Evolutionary conservation across 192 early-diverging fungal species (phyloP), one percentile per base, ranked within the genome.

Genomic region (Podila epicladia): DNA sequence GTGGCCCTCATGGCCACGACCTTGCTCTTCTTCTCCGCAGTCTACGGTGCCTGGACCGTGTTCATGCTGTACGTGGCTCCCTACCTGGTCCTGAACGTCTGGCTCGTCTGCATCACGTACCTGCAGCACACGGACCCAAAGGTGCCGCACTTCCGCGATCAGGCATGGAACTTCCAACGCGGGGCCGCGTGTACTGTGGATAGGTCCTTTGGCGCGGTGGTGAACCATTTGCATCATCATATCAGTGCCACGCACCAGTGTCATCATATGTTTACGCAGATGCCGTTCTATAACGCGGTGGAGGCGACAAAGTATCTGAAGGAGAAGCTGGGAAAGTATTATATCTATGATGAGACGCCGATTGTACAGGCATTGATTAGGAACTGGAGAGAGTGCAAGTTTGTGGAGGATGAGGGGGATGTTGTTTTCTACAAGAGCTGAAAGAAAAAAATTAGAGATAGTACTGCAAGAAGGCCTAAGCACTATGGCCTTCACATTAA

Each of bases 201-300:
- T 82, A 93, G 96, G 55, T 92, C 93, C 73, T 97, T 90, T 75
- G 96, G 97, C 24, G 82, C 95, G 72, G 86, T 98, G 64, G 92
- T 97, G 78, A 76, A 89, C 73, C 80, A 89, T 74, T 91, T 94
- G 75, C 84, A 92, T 72, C 92, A 92, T 74, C 87, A 90, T 53
- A n/a, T n/a, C n/a, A n/a, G n/a, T n/a, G 94, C 96, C 82, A 94
- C 95, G 8, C 96, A 98, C 72, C 95, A 97, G 49, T 95, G 92
- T 7, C 97, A 99, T 78, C 97, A 99, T 79, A 80, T 96, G 68
- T 99, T 97, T 85, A 94, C 94, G 6, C 94, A 91, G 22, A 99
- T 99, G 96, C 97, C 97, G 20, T 95, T 96, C 86, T 99, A 99
- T 87, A 87, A 99, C 69, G 97, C 92, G 11, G 73, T 85, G 48